A percentile compares a stretch with the other conserved stretches of the same genome.
Conservation (phyloP, 441 rosid genomes). For the Arabidopsis lyrata region DNA sequence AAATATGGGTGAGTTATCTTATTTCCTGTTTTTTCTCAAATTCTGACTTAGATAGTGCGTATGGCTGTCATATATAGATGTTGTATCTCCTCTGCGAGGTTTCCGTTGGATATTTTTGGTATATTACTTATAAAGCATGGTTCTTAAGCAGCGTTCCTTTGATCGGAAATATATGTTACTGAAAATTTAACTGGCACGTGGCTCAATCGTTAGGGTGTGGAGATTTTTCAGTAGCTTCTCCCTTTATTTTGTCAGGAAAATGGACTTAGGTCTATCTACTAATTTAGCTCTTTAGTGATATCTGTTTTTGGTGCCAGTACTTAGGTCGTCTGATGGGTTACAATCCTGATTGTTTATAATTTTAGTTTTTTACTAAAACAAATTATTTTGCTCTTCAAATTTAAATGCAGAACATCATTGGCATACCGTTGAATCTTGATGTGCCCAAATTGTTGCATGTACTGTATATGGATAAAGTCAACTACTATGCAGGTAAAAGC, state of each 20-base stretch:
- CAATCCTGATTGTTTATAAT: constrained; percentile 19
- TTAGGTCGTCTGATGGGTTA: neutral
- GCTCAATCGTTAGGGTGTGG: neutral
- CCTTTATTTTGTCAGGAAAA: constrained; percentile 22
- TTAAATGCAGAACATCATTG: constrained; percentile 79
- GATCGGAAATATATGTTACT: neutral
- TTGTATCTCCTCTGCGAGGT: constrained; percentile 10
- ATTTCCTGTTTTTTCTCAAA: constrained; percentile 20
- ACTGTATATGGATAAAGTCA: constrained; percentile 78
- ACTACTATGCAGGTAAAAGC: constrained; percentile 75
- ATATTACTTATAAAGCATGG: constrained; percentile 9
- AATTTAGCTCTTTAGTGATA: constrained; percentile 23
- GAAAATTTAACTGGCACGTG: constrained; percentile 13
- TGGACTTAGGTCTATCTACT: neutral
- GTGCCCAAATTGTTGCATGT: constrained; percentile 76
- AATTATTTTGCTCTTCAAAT: constrained; percentile 17
- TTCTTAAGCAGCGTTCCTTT: constrained; percentile 9
- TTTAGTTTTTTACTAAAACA: neutral
- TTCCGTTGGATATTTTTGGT: constrained; percentile 23
- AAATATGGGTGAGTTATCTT: constrained; percentile 71
- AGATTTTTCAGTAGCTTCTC: neutral
- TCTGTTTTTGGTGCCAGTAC: constrained; percentile 25
- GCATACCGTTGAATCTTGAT: constrained; percentile 77
- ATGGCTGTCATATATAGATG: constrained; percentile 9
- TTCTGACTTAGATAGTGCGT: constrained; percentile 15